Evolutionary conservation across 2,329 filamentous ascomycete genomes (phyloP).

Genomic region (Paecilomyces sp.): DNA sequence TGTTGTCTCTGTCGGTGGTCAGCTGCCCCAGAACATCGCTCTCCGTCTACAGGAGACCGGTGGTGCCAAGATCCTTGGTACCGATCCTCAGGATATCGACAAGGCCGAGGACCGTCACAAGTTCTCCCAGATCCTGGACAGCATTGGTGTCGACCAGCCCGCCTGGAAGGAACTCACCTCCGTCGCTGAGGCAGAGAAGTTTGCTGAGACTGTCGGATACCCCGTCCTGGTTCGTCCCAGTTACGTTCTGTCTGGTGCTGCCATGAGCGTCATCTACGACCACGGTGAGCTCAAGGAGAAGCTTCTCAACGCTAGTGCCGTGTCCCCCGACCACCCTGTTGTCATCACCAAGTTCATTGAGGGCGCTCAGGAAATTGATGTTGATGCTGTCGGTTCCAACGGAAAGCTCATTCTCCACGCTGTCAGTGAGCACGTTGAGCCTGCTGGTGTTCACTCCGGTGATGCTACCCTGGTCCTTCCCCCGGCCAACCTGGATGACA

Average conservation of each 20-base stretch:
- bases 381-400: constrained; percentile 81
- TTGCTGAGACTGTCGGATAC: constrained; percentile 79
- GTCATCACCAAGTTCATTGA: constrained; percentile 99
- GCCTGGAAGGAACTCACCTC: constrained; percentile 97
- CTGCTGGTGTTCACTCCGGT: constrained; percentile 95
- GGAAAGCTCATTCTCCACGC: constrained; percentile 87
- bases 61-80: constrained; percentile 84
- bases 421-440: constrained; percentile 91
- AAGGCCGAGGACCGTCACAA: constrained; percentile 97
- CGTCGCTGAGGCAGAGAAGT: constrained; percentile 76
- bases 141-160: constrained; percentile 92
- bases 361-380: constrained; percentile 91
- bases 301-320: constrained; percentile 79
- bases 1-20: constrained; percentile 91
- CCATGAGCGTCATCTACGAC: constrained; percentile 94
- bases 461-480: constrained; percentile 93
- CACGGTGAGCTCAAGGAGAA: constrained; percentile 90
- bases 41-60: constrained; percentile 87
- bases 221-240: constrained; percentile 90
- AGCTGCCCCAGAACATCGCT: constrained; percentile 95
- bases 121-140: constrained; percentile 95
- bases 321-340: constrained; percentile 93
- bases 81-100: constrained; percentile 89
- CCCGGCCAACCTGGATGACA: constrained; percentile 69
- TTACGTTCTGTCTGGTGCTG: constrained; percentile 94